Evolutionary conservation across 2,329 filamentous ascomycete genomes (phyloP), one percentile per base, ranked within the genome.

Genomic region (Gnomoniopsis sp.): DNA sequence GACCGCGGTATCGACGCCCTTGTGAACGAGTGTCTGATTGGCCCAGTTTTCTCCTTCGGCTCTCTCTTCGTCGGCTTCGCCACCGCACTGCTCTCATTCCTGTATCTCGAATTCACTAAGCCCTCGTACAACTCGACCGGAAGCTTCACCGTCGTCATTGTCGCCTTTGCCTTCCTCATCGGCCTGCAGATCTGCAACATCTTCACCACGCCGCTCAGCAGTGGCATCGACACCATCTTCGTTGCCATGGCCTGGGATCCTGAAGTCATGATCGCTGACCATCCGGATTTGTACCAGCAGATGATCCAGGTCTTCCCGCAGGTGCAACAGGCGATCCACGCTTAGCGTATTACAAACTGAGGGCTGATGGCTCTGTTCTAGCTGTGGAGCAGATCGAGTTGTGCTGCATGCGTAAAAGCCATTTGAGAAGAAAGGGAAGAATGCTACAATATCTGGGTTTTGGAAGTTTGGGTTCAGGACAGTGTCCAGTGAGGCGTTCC

Each of bases 201-300:
- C 63, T 96, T 97, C 75, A 90, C 93, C 36, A 93, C 90, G 0
- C 93, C 93, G 1, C 79, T 98, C 58, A 88, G 88, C 63, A 93
- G 88, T 67, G 93, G 93, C n/a, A 85, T 96, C 63, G 90, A 96
- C 65, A 96, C 93, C 0, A 90, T 96, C 62, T 97, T 97, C 66
- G 91, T 96, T 0, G 92, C 91, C 0, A 77, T 82, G 49, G 85
- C 84, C 0, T 88, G 85, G 81, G 84, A 88, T 51, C 85, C 86
- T 0, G 82, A 89, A 68, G 89, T 93, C 10, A 77, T 96, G 77
- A 88, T 91, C 70, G 79, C 84, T 46, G 87, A 95, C 58, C 93
- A 96, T 72, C 86, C 87, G 0, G 91, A 96, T 62, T 75, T 98
- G 49, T 97, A 93, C 72, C 77, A 86, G 17, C 81, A 85, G 62